These are phyloP conservation scores for Ceratocystis diversiconidia DNA, from an alignment of 2,329 filamentous ascomycete genomes.

Conservation along the genomic window DNA sequence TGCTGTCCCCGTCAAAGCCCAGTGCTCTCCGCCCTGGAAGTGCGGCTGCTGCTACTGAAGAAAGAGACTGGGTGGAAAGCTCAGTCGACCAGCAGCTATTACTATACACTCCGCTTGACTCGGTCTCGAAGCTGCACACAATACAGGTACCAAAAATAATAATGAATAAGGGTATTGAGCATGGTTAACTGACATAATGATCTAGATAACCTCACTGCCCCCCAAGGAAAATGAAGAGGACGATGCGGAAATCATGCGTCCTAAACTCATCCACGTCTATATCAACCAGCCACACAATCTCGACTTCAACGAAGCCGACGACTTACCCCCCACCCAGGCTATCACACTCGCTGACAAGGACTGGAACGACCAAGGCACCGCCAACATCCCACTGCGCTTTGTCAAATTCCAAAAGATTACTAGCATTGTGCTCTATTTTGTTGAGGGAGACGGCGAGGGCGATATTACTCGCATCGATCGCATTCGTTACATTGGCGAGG, in stretches of 20 bases:
- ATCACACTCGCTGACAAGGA: slow-evolving; percentile 61
- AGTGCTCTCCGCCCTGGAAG: slow-evolving; percentile 44
- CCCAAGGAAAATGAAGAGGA: slow-evolving; percentile 47
- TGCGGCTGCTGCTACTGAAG: slow-evolving; percentile 28
- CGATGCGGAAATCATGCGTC: slow-evolving; percentile 62
- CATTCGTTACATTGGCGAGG: slow-evolving; percentile 69
- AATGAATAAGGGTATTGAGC: slow-evolving; percentile 18
- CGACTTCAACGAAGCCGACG: slow-evolving; percentile 89
- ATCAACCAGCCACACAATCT: slow-evolving; percentile 80
- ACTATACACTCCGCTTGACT: slow-evolving; percentile 80
- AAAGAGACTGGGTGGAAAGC: slow-evolving; percentile 81
- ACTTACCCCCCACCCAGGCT: slow-evolving; percentile 64
- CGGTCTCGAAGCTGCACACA: slow-evolving; percentile 78
- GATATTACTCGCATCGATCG: slow-evolving; percentile 78
- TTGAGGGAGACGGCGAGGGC: slow-evolving; percentile 63
- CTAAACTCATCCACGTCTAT: slow-evolving; percentile 71
- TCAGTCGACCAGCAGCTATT: slow-evolving; percentile 95
- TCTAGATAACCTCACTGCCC: slow-evolving; percentile 71
- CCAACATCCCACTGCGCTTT: slow-evolving; percentile 61
- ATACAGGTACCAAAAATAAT: slow-evolving; percentile 37
- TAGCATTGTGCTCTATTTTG: slow-evolving; percentile 75
- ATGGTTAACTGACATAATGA: slow-evolving; percentile 8
- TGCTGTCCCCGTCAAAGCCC: slow-evolving; percentile 60
- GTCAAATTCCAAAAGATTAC: slow-evolving; percentile 96
- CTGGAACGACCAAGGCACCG: slow-evolving; percentile 70